Conservation (phyloP, 2,329 filamentous ascomycete species). For the Phialophora tarda region DNA sequence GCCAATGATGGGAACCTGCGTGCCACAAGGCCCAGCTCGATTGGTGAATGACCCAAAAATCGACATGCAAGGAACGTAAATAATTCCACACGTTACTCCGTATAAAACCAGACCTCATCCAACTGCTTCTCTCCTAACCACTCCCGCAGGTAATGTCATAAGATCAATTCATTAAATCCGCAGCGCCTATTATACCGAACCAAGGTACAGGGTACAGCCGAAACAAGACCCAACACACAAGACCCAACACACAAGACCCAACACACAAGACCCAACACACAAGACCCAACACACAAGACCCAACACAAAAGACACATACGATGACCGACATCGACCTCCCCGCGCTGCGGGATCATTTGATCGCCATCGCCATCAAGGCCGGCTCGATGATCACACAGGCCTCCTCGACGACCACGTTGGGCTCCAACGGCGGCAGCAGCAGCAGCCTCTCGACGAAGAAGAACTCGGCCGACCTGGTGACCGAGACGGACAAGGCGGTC, state of each 20-base stretch:
- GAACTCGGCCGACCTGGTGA: constrained; percentile 65
- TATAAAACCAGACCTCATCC: no score
- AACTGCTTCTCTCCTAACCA: background rate
- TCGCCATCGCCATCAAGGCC: constrained; percentile 49
- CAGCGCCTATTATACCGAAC: no score
- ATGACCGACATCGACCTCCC: constrained; percentile 31
- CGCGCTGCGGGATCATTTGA: constrained; percentile 49
- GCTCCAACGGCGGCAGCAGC: background rate
- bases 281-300: no score
- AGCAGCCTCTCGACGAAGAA: constrained; percentile 51
- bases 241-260: background rate
- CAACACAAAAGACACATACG: background rate
- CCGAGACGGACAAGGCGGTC: constrained; percentile 67
- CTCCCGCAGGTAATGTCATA: background rate
- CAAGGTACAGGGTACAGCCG: no score
- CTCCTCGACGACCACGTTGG: constrained; percentile 43
- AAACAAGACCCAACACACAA: background rate
- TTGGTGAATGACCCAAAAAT: constrained; percentile 6
- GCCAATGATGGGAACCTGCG: constrained; percentile 2
- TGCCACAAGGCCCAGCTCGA: background rate
- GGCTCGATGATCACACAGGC: constrained; percentile 52
- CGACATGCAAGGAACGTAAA: no score
- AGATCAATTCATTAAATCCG: background rate
- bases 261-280: background rate
- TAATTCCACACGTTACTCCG: no score